A percentile compares a stretch with the other conserved stretches of the same genome.
These are phyloP conservation scores for Daldinia sp. DNA, from an alignment of 2,329 filamentous ascomycete genomes.

Conservation along the genomic window DNA sequence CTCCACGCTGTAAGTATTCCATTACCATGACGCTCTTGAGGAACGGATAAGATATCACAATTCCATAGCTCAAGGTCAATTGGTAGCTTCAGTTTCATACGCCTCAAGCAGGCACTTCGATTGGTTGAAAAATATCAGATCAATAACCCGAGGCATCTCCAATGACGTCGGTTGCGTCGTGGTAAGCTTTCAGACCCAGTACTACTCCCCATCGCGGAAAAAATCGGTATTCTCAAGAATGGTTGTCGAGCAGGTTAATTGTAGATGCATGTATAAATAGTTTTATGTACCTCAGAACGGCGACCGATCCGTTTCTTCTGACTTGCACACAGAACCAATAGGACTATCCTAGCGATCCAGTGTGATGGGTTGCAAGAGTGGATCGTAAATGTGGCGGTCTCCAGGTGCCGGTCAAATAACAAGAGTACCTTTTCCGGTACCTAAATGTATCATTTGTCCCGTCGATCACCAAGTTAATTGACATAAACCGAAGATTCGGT, in stretches of 20 bases:
- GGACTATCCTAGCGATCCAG: slow-evolving; percentile 35
- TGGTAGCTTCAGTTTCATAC: too few relatives aligned
- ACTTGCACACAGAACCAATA: slow-evolving; percentile 31
- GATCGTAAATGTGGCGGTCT: slow-evolving; percentile 23
- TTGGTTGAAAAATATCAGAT: neutral
- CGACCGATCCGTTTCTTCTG: slow-evolving; percentile 27
- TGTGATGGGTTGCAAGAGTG: slow-evolving; percentile 36
- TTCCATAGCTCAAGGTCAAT: neutral
- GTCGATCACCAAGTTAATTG: slow-evolving; percentile 20
- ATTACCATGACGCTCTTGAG: too few relatives aligned
- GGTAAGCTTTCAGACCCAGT: neutral
- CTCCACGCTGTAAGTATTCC: too few relatives aligned
- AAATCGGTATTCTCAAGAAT: slow-evolving; percentile 7
- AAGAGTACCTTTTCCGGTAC: slow-evolving; percentile 9
- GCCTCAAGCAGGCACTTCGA: neutral
- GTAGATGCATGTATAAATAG: slow-evolving; percentile 25
- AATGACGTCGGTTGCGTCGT: neutral
- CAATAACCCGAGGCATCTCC: neutral
- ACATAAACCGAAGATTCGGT: neutral
- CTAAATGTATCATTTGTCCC: slow-evolving; percentile 13
- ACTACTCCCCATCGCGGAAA: neutral
- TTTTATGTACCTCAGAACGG: slow-evolving; percentile 8
- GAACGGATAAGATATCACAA: too few relatives aligned
- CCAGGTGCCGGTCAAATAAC: slow-evolving; percentile 12
- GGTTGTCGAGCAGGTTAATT: too few relatives aligned